These are phyloP conservation scores for Castanea sativa DNA, from an alignment of 306 rosid genomes.

Conservation along the genomic window DNA sequence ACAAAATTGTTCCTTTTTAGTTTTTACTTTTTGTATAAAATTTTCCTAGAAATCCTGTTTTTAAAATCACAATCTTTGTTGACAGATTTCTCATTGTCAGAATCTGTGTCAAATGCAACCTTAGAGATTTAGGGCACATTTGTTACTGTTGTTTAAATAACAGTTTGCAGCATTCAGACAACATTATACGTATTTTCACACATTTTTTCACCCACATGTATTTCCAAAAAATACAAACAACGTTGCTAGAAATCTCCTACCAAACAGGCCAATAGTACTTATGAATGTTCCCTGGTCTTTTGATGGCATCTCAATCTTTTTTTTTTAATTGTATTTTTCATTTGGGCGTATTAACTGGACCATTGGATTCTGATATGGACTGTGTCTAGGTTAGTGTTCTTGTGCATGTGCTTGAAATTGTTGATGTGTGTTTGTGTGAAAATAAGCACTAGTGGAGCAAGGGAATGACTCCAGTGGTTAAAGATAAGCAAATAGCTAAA, in stretches of 20 bases:
- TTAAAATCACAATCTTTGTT: background rate
- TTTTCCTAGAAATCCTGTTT: background rate
- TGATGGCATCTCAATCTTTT: background rate
- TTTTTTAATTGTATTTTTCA: background rate
- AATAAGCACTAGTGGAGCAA: background rate
- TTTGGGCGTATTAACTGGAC: background rate
- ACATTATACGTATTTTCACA: no score
- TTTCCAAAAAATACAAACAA: no score
- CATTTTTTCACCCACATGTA: no score
- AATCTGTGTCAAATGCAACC: background rate
- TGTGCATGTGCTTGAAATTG: background rate
- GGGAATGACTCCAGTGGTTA: background rate
- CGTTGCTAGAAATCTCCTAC: no score
- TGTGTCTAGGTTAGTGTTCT: background rate
- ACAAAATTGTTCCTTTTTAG: background rate
- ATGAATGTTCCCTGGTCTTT: background rate
- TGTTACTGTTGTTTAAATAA: no score
- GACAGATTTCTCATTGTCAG: background rate
- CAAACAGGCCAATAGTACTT: no score
- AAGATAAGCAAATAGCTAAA: background rate
- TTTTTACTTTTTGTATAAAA: background rate
- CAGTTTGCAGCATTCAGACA: no score
- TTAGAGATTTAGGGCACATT: background rate
- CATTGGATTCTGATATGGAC: background rate
- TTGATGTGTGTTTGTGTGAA: background rate